Evolutionary conservation across 441 rosid species (phyloP).

Genomic region (Omphalea diandra): DNA sequence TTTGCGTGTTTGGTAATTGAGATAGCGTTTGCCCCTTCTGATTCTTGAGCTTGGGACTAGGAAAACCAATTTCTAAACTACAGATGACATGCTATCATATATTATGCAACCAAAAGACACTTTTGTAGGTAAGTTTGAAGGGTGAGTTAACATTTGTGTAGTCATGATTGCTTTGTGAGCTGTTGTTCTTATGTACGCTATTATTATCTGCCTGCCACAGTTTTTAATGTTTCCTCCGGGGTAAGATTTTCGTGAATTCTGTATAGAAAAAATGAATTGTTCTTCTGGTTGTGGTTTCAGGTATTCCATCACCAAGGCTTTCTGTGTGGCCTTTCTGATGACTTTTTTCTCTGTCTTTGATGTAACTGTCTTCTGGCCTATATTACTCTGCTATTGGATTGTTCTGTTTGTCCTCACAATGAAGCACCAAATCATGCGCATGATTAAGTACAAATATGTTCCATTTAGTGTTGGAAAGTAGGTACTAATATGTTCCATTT

Average conservation of each 20-base stretch:
- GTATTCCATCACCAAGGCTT: constrained; percentile 73
- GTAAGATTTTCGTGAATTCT: not conserved
- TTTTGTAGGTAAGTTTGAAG: constrained; percentile 6
- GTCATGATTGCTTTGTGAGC: not conserved
- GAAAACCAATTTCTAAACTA: not conserved
- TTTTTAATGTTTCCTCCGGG: not conserved
- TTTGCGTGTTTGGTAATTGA: not conserved
- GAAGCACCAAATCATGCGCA: constrained; percentile 71
- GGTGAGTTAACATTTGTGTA: not conserved
- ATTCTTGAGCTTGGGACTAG: not conserved
- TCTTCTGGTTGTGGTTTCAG: constrained; percentile 33
- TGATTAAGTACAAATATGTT: constrained; percentile 66
- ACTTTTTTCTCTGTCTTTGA: constrained; percentile 68
- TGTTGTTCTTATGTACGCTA: not conserved
- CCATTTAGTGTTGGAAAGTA: constrained; percentile 76
- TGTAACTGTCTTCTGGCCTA: constrained; percentile 78
- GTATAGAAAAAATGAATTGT: constrained; percentile 2
- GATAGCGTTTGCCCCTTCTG: constrained; percentile 4
- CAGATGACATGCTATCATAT: not conserved
- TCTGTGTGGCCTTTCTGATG: constrained; percentile 62
- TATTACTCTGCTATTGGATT: constrained; percentile 62
- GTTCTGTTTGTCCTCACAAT: constrained; percentile 68
- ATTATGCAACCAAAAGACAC: not conserved
- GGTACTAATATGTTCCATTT: too few species aligned
- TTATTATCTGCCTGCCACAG: not conserved